Evolutionary conservation across 164 flowering plant species (phyloP).

Genomic region (Berberis thunbergii): DNA sequence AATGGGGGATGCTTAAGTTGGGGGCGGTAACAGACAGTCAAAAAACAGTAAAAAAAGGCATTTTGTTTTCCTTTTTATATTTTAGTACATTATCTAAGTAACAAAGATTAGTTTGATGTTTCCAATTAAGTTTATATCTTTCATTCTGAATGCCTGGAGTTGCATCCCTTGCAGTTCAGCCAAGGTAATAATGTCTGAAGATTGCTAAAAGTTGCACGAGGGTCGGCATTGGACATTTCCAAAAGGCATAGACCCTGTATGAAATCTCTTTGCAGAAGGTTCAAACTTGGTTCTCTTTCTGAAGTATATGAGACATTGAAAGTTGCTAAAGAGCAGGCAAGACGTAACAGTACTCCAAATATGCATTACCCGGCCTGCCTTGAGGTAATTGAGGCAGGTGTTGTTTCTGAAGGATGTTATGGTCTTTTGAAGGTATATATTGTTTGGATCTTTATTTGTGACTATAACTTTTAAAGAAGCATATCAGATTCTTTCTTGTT

Average conservation of each 20-base stretch:
- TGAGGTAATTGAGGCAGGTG: conserved; percentile 84
- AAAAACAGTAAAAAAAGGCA: too few species aligned
- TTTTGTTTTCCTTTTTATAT: too few species aligned
- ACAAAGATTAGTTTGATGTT: too few species aligned
- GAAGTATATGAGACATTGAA: conserved; percentile 63
- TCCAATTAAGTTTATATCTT: background rate
- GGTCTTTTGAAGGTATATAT: conserved; percentile 68
- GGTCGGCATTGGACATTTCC: conserved; percentile 87
- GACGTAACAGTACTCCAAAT: conserved; percentile 55
- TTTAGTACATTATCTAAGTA: too few species aligned
- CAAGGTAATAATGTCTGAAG: conserved; percentile 74
- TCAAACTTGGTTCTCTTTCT: conserved; percentile 68
- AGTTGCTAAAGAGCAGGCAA: conserved; percentile 59
- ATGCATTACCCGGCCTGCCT: conserved; percentile 87
- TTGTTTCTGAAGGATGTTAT: conserved; percentile 79
- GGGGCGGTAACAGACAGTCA: too few species aligned
- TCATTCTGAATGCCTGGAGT: background rate
- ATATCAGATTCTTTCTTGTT: too few species aligned
- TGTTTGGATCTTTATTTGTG: background rate
- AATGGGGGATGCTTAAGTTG: too few species aligned
- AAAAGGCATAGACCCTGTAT: conserved; percentile 78
- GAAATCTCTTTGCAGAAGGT: conserved; percentile 66
- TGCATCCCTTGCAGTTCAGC: conserved; percentile 43
- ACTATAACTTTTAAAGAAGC: too few species aligned
- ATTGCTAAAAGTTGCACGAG: conserved; percentile 65